These are phyloP conservation scores for Pneumocystis murina DNA, from an alignment of 1,139 yeast genomes.

Conservation along the genomic window DNA sequence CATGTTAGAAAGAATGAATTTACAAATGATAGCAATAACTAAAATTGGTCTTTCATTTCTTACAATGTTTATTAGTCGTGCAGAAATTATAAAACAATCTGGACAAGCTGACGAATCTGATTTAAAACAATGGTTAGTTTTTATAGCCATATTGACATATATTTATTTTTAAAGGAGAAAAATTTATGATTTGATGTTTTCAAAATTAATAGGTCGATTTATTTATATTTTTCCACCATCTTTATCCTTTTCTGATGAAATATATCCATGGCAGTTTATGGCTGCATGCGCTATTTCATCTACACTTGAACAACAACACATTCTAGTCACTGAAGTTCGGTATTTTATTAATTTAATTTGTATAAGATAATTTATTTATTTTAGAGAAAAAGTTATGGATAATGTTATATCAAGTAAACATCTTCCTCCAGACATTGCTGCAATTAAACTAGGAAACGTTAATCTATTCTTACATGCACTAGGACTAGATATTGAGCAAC, in stretches of 20 bases:
- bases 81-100: conserved; percentile 76
- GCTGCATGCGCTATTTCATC: conserved; percentile 92
- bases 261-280: conserved; percentile 92
- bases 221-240: conserved; percentile 69
- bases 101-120: conserved; percentile 36
- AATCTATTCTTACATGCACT: conserved; percentile 88
- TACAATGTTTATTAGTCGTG: conserved; percentile 79
- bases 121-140: conserved; percentile 44
- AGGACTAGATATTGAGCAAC: conserved; percentile 73
- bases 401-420: conserved; percentile 73
- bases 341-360: neutral
- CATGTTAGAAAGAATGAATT: conserved; percentile 52
- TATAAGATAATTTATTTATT: neutral
- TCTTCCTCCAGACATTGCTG: conserved; percentile 38
- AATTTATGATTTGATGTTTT: conserved; percentile 70
- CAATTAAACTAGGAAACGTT: conserved; percentile 57
- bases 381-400: conserved; percentile 75
- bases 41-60: conserved; percentile 76
- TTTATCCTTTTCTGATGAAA: conserved; percentile 42
- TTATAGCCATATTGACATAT: neutral
- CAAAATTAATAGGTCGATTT: conserved; percentile 63
- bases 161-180: conserved; percentile 25
- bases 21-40: conserved; percentile 62
- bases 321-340: conserved; percentile 78
- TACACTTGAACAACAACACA: conserved; percentile 80